These are phyloP conservation scores for Penicillium sp. DNA, from an alignment of 2,329 filamentous ascomycete genomes.

Conservation along the genomic window DNA sequence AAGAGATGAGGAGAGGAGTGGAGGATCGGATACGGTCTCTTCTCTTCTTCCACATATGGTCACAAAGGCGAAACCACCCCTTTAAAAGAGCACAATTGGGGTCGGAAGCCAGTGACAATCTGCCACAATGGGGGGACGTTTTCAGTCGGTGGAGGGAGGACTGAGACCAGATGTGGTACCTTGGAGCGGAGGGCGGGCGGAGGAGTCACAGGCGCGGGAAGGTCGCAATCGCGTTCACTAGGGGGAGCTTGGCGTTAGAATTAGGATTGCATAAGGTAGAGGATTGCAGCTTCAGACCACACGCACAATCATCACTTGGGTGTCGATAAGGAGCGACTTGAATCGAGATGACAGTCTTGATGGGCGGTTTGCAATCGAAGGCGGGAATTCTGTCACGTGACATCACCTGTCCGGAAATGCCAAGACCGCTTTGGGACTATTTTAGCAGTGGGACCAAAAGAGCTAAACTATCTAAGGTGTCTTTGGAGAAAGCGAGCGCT, in stretches of 20 bases:
- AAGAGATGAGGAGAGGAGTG: conserved; percentile 32
- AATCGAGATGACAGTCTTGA: conserved; percentile 27
- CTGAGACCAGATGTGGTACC: conserved; percentile 12
- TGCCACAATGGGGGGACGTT: background rate
- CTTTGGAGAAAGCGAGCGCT: too few species aligned
- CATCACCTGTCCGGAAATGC: conserved; percentile 23
- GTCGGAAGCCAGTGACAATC: conserved; percentile 13
- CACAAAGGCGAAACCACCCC: conserved; percentile 34
- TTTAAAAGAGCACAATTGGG: conserved; percentile 14
- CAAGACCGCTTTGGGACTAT: conserved; percentile 23
- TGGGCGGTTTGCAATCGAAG: conserved; percentile 38
- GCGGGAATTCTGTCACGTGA: conserved; percentile 37
- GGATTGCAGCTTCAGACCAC: conserved; percentile 6
- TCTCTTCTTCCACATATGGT: conserved; percentile 48
- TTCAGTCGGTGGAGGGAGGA: background rate
- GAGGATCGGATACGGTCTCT: conserved; percentile 41
- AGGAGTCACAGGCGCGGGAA: conserved; percentile 24
- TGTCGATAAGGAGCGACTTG: conserved; percentile 14
- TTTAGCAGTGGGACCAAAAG: too few species aligned
- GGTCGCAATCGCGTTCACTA: conserved; percentile 9
- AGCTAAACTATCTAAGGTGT: too few species aligned
- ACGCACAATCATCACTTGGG: conserved; percentile 15
- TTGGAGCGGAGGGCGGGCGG: conserved; percentile 23
- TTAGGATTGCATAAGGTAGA: conserved; percentile 8
- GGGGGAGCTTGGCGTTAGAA: conserved; percentile 7